Percentiles rank a stretch among this genome's conserved stretches.
phyloP scores from a whole-genome alignment of 768 basidiomycete species.

The Pulveroboletus sp. region DNA sequence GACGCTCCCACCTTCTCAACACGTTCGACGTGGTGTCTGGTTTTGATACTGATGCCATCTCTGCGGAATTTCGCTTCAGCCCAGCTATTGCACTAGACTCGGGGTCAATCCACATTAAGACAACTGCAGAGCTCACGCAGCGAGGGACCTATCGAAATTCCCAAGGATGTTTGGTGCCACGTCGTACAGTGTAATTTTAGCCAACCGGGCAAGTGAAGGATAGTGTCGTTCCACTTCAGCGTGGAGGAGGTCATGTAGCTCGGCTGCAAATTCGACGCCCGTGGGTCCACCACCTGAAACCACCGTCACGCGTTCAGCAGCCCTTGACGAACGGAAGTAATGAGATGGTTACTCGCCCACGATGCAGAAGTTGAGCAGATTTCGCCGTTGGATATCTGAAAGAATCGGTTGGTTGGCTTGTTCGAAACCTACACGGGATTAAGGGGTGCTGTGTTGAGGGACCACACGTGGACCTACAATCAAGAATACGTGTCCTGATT shows the following conservation, averaged over 20 bases:
- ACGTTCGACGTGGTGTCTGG: constrained; percentile 69
- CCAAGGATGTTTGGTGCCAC: constrained; percentile 77
- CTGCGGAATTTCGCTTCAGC: constrained; percentile 68
- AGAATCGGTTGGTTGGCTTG: constrained; percentile 81
- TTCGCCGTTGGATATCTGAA: constrained; percentile 69
- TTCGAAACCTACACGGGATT: constrained; percentile 58
- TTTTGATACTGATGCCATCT: constrained; percentile 72
- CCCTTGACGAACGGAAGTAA: background rate
- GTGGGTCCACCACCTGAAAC: constrained; percentile 67
- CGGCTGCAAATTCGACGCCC: constrained; percentile 82
- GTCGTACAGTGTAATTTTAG: constrained; percentile 78
- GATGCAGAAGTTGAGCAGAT: constrained; percentile 82
- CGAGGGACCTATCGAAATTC: constrained; percentile 66
- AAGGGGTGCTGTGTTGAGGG: background rate
- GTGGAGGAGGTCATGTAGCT: constrained; percentile 74
- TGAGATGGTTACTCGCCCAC: constrained; percentile 55
- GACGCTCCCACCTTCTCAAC: constrained; percentile 51
- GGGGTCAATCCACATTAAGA: constrained; percentile 2
- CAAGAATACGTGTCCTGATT: constrained; percentile 71
- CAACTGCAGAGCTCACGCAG: constrained; percentile 41
- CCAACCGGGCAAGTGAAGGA: constrained; percentile 59
- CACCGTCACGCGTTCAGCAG: constrained; percentile 5
- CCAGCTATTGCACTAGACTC: constrained; percentile 41
- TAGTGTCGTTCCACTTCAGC: constrained; percentile 62
- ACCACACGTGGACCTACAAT: constrained; percentile 43